Evolutionary conservation across 2,329 filamentous ascomycete species (phyloP).

Genomic region (Trichoderma semiorbis): DNA sequence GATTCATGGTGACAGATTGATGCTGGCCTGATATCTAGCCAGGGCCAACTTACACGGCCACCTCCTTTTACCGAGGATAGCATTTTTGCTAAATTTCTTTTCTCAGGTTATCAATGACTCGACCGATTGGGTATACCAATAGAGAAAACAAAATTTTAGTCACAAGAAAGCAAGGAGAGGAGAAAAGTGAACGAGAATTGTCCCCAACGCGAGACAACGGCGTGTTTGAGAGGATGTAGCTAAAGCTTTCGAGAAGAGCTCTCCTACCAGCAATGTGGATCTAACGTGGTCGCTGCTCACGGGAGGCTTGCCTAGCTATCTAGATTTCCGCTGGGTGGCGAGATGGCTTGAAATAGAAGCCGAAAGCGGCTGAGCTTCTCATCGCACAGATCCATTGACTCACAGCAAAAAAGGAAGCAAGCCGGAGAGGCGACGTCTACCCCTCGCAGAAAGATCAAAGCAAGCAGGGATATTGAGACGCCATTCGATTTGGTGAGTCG

Average conservation of each 20-base stretch:
- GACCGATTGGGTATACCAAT: neutral
- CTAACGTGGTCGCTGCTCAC: neutral
- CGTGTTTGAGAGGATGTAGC: constrained; percentile 5
- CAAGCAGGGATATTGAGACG: neutral
- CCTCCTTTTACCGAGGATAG: neutral
- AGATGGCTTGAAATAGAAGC: neutral
- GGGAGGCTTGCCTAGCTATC: neutral
- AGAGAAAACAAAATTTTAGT: neutral
- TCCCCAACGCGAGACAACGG: neutral
- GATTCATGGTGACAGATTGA: neutral
- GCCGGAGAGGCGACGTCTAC: neutral
- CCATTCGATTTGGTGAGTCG: neutral
- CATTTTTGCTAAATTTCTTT: neutral
- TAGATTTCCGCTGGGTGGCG: neutral
- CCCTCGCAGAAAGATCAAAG: neutral
- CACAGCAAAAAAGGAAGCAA: neutral
- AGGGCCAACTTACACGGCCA: neutral
- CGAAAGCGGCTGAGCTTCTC: neutral
- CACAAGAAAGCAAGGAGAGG: neutral
- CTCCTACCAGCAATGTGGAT: neutral
- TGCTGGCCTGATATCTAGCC: neutral
- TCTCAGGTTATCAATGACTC: neutral
- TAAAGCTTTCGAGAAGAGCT: neutral
- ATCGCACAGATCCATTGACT: neutral
- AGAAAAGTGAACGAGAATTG: neutral